phyloP scores from a whole-genome alignment of 2,329 filamentous ascomycete species.

The Chaetomiaceae sp. region DNA sequence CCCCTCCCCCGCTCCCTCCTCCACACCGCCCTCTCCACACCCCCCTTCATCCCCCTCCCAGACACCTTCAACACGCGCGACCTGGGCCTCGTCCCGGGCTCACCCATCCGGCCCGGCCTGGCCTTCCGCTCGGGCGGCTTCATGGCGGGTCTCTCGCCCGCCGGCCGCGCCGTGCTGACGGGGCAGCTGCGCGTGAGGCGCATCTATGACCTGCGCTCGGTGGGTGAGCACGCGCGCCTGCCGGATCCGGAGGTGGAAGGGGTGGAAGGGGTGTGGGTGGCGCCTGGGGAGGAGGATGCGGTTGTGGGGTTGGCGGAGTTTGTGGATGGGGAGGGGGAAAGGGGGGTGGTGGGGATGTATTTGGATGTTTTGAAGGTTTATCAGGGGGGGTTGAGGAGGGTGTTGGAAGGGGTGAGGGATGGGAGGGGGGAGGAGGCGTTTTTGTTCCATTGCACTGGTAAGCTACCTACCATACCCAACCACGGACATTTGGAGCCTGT shows the following conservation, averaged over 20 bases:
- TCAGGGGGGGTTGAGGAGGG: slow-evolving; percentile 32
- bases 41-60: slow-evolving; percentile 42
- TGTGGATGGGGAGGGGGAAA: slow-evolving; percentile 38
- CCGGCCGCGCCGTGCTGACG: slow-evolving; percentile 32
- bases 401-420: slow-evolving; percentile 45
- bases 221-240: slow-evolving; percentile 35
- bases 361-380: slow-evolving; percentile 41
- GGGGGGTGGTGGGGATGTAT: slow-evolving; percentile 42
- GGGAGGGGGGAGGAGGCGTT: slow-evolving; percentile 36
- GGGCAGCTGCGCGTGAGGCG: slow-evolving; percentile 34
- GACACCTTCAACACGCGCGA: slow-evolving; percentile 49
- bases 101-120: slow-evolving; percentile 34
- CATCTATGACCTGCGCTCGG: slow-evolving; percentile 47
- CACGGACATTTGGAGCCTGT: no score
- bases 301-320: slow-evolving; percentile 37
- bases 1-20: slow-evolving; percentile 29
- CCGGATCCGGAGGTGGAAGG: slow-evolving; percentile 41
- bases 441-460: slow-evolving; percentile 51
- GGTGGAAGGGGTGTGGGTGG: slow-evolving; percentile 41
- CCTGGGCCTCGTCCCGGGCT: slow-evolving; percentile 37
- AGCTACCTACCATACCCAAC: no score
- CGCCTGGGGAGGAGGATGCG: slow-evolving; percentile 32
- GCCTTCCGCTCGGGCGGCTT: slow-evolving; percentile 42
- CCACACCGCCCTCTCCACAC: slow-evolving; percentile 30
- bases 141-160: slow-evolving; percentile 31